Conservation (phyloP, 2,329 filamentous ascomycete species). For the Bisporella sp. region DNA sequence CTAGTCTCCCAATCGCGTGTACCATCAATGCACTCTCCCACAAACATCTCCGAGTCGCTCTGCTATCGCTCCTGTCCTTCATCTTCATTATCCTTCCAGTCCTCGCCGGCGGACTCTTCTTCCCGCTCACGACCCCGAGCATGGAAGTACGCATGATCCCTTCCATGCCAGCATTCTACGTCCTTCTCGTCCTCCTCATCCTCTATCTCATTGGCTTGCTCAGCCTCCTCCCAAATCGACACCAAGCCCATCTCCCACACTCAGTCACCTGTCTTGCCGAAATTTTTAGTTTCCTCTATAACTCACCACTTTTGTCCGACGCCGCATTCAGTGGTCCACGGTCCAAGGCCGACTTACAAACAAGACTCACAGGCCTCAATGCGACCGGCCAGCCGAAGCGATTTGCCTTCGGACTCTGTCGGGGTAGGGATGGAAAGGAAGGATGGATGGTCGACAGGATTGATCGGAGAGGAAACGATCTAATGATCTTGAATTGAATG, state of each 20-base stretch:
- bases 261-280: conserved; percentile 66
- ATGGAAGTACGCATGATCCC: conserved; percentile 59
- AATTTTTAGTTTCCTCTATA: conserved; percentile 69
- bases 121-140: conserved; percentile 55
- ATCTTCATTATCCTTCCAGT: conserved; percentile 57
- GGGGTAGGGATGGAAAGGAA: conserved; percentile 19
- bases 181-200: conserved; percentile 64
- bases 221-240: conserved; percentile 54
- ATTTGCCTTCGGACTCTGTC: conserved; percentile 23
- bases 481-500: not conserved
- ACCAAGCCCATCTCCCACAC: conserved; percentile 63
- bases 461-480: conserved; percentile 8
- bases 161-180: conserved; percentile 64
- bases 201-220: conserved; percentile 62
- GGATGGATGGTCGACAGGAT: conserved; percentile 23
- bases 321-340: conserved; percentile 63
- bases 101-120: conserved; percentile 64
- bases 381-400: conserved; percentile 12
- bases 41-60: conserved; percentile 60
- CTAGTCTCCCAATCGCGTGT: conserved; percentile 52
- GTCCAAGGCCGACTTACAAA: conserved; percentile 62
- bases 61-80: conserved; percentile 51
- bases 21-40: conserved; percentile 46
- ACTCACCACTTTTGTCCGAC: conserved; percentile 65
- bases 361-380: conserved; percentile 43